phyloP scores from a whole-genome alignment of 768 basidiomycete species.

The Tricholoma furcatifolium region DNA sequence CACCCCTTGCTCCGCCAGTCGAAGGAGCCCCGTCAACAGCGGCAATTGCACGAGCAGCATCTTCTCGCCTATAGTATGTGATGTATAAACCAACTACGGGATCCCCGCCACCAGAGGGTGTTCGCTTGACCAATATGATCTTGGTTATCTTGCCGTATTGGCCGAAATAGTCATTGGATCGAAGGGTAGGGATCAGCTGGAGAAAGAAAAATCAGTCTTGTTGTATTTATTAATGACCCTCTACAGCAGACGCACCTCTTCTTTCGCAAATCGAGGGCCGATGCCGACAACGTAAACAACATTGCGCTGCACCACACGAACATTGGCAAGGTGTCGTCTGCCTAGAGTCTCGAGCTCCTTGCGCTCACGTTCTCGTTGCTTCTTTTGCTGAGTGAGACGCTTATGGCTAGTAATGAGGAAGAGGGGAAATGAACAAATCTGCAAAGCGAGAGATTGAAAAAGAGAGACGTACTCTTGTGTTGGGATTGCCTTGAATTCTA shows the following conservation, averaged over 20 bases:
- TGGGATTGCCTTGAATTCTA: conserved; percentile 94
- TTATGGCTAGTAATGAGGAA: conserved; percentile 70
- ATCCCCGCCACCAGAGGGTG: conserved; percentile 65
- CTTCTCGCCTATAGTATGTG: conserved; percentile 91
- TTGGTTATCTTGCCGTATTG: conserved; percentile 98
- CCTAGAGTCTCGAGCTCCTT: conserved; percentile 90
- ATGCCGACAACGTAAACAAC: conserved; percentile 97
- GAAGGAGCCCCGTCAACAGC: conserved; percentile 92
- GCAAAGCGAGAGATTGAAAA: conserved; percentile 14
- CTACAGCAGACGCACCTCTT: conserved; percentile 67
- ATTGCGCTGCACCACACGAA: conserved; percentile 95
- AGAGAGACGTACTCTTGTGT: conserved; percentile 82
- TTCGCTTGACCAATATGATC: conserved; percentile 90
- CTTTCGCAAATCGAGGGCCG: conserved; percentile 90
- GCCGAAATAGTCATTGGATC: conserved; percentile 96
- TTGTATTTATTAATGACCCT: conserved; percentile 1
- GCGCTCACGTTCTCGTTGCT: conserved; percentile 89
- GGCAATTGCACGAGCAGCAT: conserved; percentile 89
- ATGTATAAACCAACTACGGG: conserved; percentile 94
- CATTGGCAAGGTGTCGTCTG: conserved; percentile 84
- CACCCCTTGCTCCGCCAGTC: conserved; percentile 78
- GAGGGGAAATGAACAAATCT: conserved; percentile 8
- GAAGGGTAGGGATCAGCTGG: conserved; percentile 56
- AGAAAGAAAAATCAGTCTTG: not conserved
- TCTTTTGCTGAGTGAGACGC: conserved; percentile 93